Evolutionary conservation across 345 rosid genomes (phyloP), one percentile per base, ranked within the genome.

Genomic region (Salix arbutifolia): DNA sequence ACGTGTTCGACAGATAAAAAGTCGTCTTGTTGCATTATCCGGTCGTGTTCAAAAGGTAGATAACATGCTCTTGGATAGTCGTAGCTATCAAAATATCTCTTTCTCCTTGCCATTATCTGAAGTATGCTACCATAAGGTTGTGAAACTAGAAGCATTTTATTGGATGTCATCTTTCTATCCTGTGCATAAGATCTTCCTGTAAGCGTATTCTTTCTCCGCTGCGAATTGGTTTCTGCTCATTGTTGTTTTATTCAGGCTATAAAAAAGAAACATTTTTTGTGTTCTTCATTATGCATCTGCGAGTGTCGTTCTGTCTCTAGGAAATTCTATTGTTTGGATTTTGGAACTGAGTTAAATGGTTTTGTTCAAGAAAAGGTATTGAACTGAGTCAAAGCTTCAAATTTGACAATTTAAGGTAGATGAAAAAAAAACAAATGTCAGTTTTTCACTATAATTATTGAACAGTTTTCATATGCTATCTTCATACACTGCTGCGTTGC

Each of bases 21-120:
- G 97, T 80, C 91, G 92, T 28, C 89, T 90, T 19, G 93, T 89
- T 76, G 88, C 90, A 65, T 75, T 89, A 73, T 88, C 91, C 61
- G 90, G 94, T 65, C 89, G 91, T 28, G 97, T 90, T 64, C 92
- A 92, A 80, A 92, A 92, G 94, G 94, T 92, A 79, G 30, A 68
- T 31, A 40, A 23, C 2, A 61, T 71, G 40, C 6, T 69, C 31
- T 64, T 69, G 17, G 66, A 23, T 19, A 26, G 33, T 18, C 67
- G 21, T 46, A 25, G 30, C 65, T 30, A 50, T 50, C n/a, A 50
- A 18, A 50, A 50, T 50, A 18, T 50, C 9, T 6, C 5, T 5
- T 18, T 18, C 21, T 18, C 8, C n/a, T 50, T 18, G 18, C 8
- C 21, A 50, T 50, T 50, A 18, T 18, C 3, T 50, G 7, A 18